Evolutionary conservation across 176 grass and related monocot genomes (phyloP).

Genomic region (Chloris gayana): DNA sequence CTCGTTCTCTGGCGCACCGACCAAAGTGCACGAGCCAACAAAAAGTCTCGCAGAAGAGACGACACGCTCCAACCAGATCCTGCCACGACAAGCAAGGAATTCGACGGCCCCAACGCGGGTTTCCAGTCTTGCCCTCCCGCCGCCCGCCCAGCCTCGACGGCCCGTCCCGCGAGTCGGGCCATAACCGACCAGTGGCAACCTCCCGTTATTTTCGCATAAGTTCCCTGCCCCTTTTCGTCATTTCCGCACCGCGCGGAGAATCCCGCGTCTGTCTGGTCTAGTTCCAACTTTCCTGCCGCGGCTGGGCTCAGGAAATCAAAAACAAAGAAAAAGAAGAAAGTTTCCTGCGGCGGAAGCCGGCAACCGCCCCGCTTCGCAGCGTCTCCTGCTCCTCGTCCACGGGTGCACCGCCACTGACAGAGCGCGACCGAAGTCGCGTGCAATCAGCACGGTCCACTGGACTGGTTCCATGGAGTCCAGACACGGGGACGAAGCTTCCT

Average conservation of each 20-base stretch:
- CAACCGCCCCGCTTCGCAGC: neutral
- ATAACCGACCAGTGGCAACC: neutral
- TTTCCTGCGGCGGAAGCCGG: neutral
- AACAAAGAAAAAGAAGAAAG: neutral
- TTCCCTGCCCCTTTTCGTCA: neutral
- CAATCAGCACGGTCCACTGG: neutral
- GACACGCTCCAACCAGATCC: neutral
- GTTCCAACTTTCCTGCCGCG: neutral
- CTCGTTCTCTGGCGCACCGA: neutral
- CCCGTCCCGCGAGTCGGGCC: neutral
- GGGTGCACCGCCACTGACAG: neutral
- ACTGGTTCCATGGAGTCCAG: neutral
- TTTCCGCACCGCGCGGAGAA: slow-evolving; percentile 6
- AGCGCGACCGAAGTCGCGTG: neutral
- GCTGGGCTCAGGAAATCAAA: neutral
- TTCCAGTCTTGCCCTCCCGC: neutral
- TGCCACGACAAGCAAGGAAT: neutral
- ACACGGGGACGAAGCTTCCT: slow-evolving; percentile 25
- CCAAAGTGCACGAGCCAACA: neutral
- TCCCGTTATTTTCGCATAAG: neutral
- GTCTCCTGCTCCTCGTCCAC: neutral
- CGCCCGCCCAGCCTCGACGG: neutral
- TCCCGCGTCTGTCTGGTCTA: neutral
- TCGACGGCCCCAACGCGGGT: neutral
- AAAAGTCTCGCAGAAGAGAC: neutral